Base-by-base conservation (phyloP, 768 basidiomycete species). In the Termitomyces sp. region DNA sequence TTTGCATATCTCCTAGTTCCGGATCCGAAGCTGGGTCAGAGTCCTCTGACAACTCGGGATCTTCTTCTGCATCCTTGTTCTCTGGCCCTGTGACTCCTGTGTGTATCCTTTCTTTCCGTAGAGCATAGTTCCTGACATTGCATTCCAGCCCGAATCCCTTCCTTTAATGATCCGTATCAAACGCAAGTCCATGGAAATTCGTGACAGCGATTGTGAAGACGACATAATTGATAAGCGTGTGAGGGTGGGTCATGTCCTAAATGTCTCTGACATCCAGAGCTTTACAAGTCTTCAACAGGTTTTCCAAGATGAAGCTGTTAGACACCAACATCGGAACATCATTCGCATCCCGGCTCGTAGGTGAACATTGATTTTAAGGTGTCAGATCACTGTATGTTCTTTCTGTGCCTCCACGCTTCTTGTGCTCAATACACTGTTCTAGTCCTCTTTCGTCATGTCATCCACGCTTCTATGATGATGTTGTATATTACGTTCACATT, bases 181-280 rank as follows among this genome's bases (percentile, higher is more conserved):
- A 60, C 73, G 75, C 62, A 76, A 76, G 59, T 72, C 73, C 13
- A 58, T 60, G 28, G 70, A 71, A 42, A 49, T 66, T 32, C 66
- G 62, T 12, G 64, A 62, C 28, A 26, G n/a, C 24, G 28, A 48
- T 36, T 43, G 36, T 3, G 43, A 40, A 13, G 61, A 63, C 13
- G 45, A 54, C 24, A 48, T 44, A 45, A 57, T 61, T 30, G 75
- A 73, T 59, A 80, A 78, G 59, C 72, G 76, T 35, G 70, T 74
- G n/a, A 77, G 72, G 69, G 76, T 74, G 50, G 30, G 44, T 32
- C 22, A 42, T 48, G 32, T 24, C 24, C 45, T 14, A 14, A 26
- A n/a, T 13, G 47, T 24, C 48, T 40, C 54, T 18, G n/a, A 33
- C 18, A 42, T 42, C 30, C 26, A 28, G 46, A 44, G 32, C 18